Conservation (phyloP, 2,329 filamentous ascomycete genomes). For the Davidsoniella neocaledoniae region DNA sequence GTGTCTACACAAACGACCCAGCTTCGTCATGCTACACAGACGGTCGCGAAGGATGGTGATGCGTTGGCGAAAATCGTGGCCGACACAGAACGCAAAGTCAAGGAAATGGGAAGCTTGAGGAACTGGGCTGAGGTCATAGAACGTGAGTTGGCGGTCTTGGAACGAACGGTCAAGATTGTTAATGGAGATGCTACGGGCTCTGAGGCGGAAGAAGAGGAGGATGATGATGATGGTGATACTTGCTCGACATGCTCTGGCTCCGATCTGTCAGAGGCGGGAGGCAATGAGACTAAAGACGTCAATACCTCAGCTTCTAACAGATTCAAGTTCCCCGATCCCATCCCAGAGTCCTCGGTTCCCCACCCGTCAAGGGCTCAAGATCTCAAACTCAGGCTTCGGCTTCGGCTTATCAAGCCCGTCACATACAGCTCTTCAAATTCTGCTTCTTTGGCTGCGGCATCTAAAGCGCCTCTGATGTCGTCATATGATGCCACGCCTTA, state of each 20-base stretch:
- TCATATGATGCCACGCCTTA: not conserved
- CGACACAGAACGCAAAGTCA: constrained; percentile 46
- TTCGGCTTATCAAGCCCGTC: too few species aligned
- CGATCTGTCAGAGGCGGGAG: too few species aligned
- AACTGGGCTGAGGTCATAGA: constrained; percentile 78
- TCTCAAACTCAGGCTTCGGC: too few species aligned
- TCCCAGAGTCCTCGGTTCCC: not conserved
- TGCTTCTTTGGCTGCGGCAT: not conserved
- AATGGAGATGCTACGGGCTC: not conserved
- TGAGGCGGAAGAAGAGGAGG: constrained; percentile 7
- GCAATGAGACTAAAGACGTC: too few species aligned
- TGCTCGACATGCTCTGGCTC: too few species aligned
- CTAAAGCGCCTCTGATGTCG: not conserved
- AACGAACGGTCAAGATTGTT: constrained; percentile 42
- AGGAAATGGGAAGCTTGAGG: constrained; percentile 68
- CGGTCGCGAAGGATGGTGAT: constrained; percentile 45
- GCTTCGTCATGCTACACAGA: constrained; percentile 41
- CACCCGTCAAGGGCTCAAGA: too few species aligned
- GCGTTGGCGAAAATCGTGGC: constrained; percentile 47
- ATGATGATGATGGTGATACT: constrained; percentile 4
- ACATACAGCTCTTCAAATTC: not conserved
- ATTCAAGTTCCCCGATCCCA: not conserved
- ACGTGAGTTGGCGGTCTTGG: constrained; percentile 44
- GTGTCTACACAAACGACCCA: constrained; percentile 44
- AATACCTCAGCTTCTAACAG: not conserved